Base-by-base conservation (phyloP, 495 filamentous ascomycete genomes). In the Podospora australis region DNA sequence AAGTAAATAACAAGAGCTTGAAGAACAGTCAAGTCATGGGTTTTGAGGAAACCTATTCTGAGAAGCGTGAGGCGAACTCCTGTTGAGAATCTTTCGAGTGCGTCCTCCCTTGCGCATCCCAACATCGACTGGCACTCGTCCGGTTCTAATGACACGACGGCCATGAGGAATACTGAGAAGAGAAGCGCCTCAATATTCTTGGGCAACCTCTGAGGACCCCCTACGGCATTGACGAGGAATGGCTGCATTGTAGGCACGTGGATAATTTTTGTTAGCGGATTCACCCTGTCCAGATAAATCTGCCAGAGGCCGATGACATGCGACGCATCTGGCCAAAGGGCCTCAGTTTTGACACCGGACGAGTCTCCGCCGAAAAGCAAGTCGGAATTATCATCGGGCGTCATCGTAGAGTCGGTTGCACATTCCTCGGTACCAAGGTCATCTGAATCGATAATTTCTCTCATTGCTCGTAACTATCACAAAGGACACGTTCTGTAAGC, bases 241-340 rank as follows among this genome's bases (percentile, higher is more conserved):
- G 72, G 72, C 52, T 81, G 75, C 34, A 82, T 49, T 3, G 79
- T 81, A 3, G 83, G 84, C 1, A 74, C 76, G 62, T 88, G 84
- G 46, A 87, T 71, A n/a, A 87, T 62, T 58, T 87, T 88, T 34
- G 74, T 76, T 35, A 88, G 56, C 0, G 84, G 84, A 60, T 87
- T 81, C 50, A 86, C 78, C 53, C 80, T 78, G 46, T 81, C 75
- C 11, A 84, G 71, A 54, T 77, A 87, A 1, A 73, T 72, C 59
- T 87, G 82, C 84, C 84, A 88, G 5, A 89, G 61, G 41, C 73
- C 69, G 54, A 86, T 81, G 16, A 86, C 79, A 41, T 87, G 82
- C 50, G 80, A 69, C 0, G 82, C 67, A 10, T 66, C 62, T 0
- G 85, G 85, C 68, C 87, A 84, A 8, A 84, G 64, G 24, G 61